A percentile compares a stretch with the other conserved stretches of the same genome.
Conservation (phyloP, 2,329 filamentous ascomycete genomes). For the Trichoderma arundinaceum region DNA sequence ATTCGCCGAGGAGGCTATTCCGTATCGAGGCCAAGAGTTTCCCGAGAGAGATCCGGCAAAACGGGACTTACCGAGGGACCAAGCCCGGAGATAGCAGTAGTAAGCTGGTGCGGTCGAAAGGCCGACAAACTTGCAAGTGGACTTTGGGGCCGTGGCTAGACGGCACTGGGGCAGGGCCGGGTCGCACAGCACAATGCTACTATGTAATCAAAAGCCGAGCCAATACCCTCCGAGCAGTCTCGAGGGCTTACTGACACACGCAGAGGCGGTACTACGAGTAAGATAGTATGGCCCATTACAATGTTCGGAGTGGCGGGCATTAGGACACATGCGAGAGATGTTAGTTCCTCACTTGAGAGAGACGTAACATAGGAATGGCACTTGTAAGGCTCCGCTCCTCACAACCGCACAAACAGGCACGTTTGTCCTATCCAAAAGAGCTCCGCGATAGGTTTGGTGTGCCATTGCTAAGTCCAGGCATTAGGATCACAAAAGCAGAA, state of each 20-base stretch:
- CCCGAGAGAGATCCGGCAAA: slow-evolving; percentile 2
- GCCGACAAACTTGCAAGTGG: not conserved
- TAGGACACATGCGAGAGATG: not conserved
- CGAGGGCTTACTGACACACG: not conserved
- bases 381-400: too few relatives aligned
- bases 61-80: slow-evolving; percentile 18
- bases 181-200: not conserved
- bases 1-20: slow-evolving; percentile 1
- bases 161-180: not conserved
- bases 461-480: not conserved
- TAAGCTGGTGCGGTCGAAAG: not conserved
- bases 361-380: not conserved
- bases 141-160: not conserved
- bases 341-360: not conserved
- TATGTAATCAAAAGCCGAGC: not conserved
- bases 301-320: not conserved
- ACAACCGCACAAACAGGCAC: too few relatives aligned
- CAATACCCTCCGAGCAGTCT: not conserved
- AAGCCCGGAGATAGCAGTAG: not conserved
- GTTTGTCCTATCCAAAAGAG: too few relatives aligned
- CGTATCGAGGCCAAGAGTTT: not conserved
- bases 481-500: not conserved
- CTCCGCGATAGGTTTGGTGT: not conserved
- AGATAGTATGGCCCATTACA: not conserved
- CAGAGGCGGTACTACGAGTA: not conserved